Percentiles rank a stretch among this genome's conserved stretches.
phyloP scores from a whole-genome alignment of 2,329 filamentous ascomycete species.

The Dothideomycetidae sp. region DNA sequence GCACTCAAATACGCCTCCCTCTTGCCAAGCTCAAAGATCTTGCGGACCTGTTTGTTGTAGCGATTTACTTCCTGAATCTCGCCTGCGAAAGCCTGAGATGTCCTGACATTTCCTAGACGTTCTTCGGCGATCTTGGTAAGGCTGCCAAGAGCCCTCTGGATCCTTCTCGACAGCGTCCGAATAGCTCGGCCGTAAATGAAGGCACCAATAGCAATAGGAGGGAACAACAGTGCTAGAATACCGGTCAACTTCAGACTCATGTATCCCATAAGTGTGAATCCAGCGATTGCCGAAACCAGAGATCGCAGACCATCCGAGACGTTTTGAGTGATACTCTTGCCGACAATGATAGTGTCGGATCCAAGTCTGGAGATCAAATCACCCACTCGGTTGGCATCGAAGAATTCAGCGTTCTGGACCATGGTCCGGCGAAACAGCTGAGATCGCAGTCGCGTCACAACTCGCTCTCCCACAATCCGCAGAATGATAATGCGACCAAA shows the following conservation, averaged over 20 bases:
- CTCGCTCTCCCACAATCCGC: conserved; percentile 84
- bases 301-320: conserved; percentile 89
- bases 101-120: conserved; percentile 90
- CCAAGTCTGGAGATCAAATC: conserved; percentile 91
- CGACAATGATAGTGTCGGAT: conserved; percentile 93
- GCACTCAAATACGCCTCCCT: conserved; percentile 79
- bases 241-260: conserved; percentile 83
- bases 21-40: conserved; percentile 80
- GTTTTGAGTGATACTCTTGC: conserved; percentile 97
- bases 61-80: conserved; percentile 80
- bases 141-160: conserved; percentile 84
- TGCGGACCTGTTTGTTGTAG: conserved; percentile 84
- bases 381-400: conserved; percentile 92
- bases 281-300: conserved; percentile 76
- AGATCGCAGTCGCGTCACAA: conserved; percentile 78
- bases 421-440: conserved; percentile 85
- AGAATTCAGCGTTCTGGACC: conserved; percentile 96
- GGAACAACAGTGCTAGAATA: conserved; percentile 73
- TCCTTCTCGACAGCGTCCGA: conserved; percentile 75
- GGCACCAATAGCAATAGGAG: conserved; percentile 77
- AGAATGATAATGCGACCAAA: conserved; percentile 89
- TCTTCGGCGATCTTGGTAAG: conserved; percentile 97
- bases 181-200: conserved; percentile 86
- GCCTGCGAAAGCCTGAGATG: conserved; percentile 88
- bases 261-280: conserved; percentile 89